Evolutionary conservation across 306 rosid genomes (phyloP).

Genomic region (Cucumis sativus): Cucumber_9930_V3 NC_026660.2:7282001-7282500

Average conservation of each 20-base stretch:
- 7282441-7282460: slow-evolving; percentile 14
- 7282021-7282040: not conserved
- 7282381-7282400: not conserved
- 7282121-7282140: too few species aligned
- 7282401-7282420: not conserved
- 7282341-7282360: not conserved
- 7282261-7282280: too few species aligned
- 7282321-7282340: not conserved
- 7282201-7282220: too few species aligned
- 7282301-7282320: not conserved
- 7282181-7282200: too few species aligned
- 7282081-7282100: too few species aligned
- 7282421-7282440: not conserved
- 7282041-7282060: too few species aligned
- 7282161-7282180: too few species aligned
- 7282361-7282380: not conserved
- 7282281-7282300: not conserved
- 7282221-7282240: too few species aligned
- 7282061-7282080: too few species aligned
- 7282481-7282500: not conserved
- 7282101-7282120: too few species aligned
- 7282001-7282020: not conserved
- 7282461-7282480: not conserved
- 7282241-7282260: too few species aligned
- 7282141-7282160: too few species aligned